Evolutionary conservation across 495 filamentous ascomycete genomes (phyloP).

Genomic region (Talaromyces borbonicus): DNA sequence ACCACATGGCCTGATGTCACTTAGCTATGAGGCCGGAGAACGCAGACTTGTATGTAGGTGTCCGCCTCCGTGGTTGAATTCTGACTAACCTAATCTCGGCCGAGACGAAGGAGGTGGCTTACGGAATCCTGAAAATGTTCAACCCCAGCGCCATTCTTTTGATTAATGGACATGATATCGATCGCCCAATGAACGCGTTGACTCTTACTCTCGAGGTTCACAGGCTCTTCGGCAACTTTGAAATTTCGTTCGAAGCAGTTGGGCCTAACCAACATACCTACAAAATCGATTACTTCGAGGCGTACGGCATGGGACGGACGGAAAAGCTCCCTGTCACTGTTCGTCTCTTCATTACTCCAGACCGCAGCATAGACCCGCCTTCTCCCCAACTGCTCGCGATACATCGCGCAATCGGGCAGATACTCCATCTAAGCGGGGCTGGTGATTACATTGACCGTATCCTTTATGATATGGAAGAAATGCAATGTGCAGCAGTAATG

Average conservation of each 20-base stretch:
- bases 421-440: constrained; percentile 24
- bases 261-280: constrained; percentile 11
- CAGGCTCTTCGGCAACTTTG: background rate
- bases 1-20: background rate
- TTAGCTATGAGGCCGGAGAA: background rate
- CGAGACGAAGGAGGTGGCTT: background rate
- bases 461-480: constrained; percentile 17
- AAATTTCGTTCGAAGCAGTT: background rate
- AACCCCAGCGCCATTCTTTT: background rate
- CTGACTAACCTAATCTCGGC: background rate
- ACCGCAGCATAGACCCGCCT: constrained; percentile 20
- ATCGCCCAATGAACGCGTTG: background rate
- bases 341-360: constrained; percentile 15
- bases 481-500: constrained; percentile 9
- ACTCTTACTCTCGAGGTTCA: background rate
- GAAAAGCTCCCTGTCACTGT: constrained; percentile 13
- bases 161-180: background rate
- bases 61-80: background rate
- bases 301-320: constrained; percentile 4
- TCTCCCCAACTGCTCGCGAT: constrained; percentile 19
- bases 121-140: background rate
- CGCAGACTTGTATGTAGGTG: background rate
- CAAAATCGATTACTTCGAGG: constrained; percentile 12
- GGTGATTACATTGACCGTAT: constrained; percentile 22
- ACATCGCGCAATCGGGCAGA: constrained; percentile 24